A percentile compares a stretch with the other conserved stretches of the same genome.
phyloP scores from a whole-genome alignment of 345 rosid genomes.

The Abelmoschus esculentus region DNA sequence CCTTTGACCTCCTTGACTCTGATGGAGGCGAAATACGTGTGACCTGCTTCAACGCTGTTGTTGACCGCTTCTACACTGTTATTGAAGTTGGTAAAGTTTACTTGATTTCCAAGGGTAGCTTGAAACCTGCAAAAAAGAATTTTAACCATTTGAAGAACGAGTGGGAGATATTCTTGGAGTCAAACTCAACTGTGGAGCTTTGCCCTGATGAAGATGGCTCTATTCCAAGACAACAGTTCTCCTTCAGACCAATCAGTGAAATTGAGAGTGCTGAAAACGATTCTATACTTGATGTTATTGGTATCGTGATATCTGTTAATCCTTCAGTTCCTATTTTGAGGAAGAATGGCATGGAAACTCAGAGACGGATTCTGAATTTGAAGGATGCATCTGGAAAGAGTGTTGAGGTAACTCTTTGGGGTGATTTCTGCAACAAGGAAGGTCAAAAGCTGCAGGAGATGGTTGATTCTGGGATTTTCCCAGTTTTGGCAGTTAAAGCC shows the following conservation, averaged over 20 bases:
- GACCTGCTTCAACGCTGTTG: constrained; percentile 84
- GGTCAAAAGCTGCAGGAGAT: constrained; percentile 74
- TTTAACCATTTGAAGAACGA: constrained; percentile 89
- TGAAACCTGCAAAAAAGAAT: constrained; percentile 83
- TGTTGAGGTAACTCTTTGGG: constrained; percentile 86
- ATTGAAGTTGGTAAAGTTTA: constrained; percentile 77
- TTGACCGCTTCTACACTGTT: constrained; percentile 65
- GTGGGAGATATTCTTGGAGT: constrained; percentile 80
- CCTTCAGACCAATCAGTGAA: constrained; percentile 71
- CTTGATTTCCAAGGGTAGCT: constrained; percentile 74
- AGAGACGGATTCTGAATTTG: constrained; percentile 65
- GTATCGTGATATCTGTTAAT: constrained; percentile 63
- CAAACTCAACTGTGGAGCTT: constrained; percentile 69
- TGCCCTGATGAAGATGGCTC: constrained; percentile 78
- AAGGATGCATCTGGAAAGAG: constrained; percentile 76
- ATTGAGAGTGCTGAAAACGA: constrained; percentile 73
- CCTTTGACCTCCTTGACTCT: constrained; percentile 86
- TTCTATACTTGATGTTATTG: constrained; percentile 67
- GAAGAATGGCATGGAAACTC: constrained; percentile 97
- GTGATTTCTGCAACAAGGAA: constrained; percentile 78
- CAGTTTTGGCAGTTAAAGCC: constrained; percentile 80
- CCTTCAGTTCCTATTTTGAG: constrained; percentile 76
- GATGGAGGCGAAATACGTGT: constrained; percentile 89
- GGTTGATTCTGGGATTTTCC: constrained; percentile 55
- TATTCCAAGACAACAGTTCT: constrained; percentile 78